Evolutionary conservation across 768 basidiomycete genomes (phyloP), one percentile per base, ranked within the genome.

Genomic region (Leccinum boreale): DNA sequence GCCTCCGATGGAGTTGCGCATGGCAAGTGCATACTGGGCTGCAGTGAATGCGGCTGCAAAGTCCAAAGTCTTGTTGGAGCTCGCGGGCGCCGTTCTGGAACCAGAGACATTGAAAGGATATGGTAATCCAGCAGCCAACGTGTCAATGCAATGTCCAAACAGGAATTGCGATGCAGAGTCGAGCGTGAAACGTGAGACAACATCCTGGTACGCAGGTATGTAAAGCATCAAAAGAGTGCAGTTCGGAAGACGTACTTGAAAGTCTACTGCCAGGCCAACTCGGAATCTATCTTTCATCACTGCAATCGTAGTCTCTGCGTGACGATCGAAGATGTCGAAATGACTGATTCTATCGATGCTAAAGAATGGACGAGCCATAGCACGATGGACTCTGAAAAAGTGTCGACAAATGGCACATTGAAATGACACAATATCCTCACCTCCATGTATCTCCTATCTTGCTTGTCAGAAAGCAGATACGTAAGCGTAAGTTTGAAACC

Each of bases 361-460:
- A 73, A 90, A 89, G 75, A 89, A 89, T 0, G 87, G 87, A 0
- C 88, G 81, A 0, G 85, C 84, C 75, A 90, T 85, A 4, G 77
- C 64, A 10, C 87, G 82, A 67, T 89, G 86, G 62, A 86, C 81
- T 65, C 86, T 81, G 28, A 6, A 33, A 50, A 47, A n/a, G 12
- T 3, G 21, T 50, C 56, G 47, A 52, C 17, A 19, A 26, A 8
- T 54, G 55, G 14, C 9, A 50, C 33, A 0, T 9, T 17, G 29
- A 24, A 11, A 24, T 14, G 19, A 26, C 42, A 5, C 1, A 1
- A 19, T 39, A 28, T 48, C 24, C 79, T 59, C 63, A 86, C 84
- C 85, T 89, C 88, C 88, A 89, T 70, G 82, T 77, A 1, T 86
- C 83, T n/a, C 85, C 85, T 85, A 50, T 28, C 9, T 26, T 45